phyloP scores from a whole-genome alignment of 108 stramenopile genomes.

The Fragilariopsis cylindrus region DNA sequence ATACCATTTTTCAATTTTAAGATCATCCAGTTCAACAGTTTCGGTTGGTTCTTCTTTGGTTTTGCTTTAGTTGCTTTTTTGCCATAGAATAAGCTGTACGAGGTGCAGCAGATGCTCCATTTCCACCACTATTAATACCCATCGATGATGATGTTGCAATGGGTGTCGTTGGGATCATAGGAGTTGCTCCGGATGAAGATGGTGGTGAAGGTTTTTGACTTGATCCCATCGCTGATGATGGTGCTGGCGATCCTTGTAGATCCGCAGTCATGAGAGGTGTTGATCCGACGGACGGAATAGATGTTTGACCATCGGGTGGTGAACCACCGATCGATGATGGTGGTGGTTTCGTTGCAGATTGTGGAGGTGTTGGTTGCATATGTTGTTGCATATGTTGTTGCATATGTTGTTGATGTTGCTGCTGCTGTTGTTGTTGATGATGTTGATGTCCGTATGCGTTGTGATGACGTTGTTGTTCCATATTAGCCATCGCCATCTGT shows the following conservation, averaged over 20 bases:
- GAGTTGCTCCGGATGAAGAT: background rate
- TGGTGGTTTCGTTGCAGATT: background rate
- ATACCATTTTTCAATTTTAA: conserved; percentile 44
- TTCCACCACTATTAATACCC: background rate
- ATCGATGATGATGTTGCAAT: background rate
- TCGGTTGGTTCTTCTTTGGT: conserved; percentile 11
- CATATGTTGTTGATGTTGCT: conserved; percentile 3
- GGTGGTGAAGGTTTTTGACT: conserved; percentile 8
- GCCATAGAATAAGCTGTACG: background rate
- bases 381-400: conserved; percentile 5
- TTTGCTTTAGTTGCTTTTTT: background rate
- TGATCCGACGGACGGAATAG: background rate
- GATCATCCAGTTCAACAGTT: conserved; percentile 14
- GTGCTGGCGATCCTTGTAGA: conserved; percentile 1
- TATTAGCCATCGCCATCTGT: conserved; percentile 28
- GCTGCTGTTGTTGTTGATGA: conserved; percentile 17
- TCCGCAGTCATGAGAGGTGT: background rate
- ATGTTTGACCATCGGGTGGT: conserved; percentile 8
- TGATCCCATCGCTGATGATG: conserved; percentile 9
- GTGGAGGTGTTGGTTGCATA: conserved; percentile 6
- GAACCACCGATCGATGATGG: background rate
- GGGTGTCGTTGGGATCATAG: conserved; percentile 12
- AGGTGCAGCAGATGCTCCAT: background rate
- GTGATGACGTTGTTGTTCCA: conserved; percentile 21
- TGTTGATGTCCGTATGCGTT: conserved; percentile 27